These are phyloP conservation scores for Calvatia gigantea DNA, from an alignment of 768 basidiomycete species.

Conservation along the genomic window DNA sequence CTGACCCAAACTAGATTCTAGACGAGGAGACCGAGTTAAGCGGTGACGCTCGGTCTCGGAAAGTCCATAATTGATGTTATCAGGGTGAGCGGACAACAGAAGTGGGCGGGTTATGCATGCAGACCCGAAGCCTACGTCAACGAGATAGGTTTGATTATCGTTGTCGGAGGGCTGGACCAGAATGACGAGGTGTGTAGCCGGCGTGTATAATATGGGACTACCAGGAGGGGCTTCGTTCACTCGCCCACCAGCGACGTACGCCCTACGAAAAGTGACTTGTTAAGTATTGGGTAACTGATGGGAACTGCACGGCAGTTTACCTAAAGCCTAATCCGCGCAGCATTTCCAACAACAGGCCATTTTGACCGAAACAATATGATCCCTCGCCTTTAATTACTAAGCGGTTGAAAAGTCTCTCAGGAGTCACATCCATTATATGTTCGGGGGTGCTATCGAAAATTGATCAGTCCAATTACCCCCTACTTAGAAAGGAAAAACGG, in stretches of 20 bases:
- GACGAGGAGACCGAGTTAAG: not conserved
- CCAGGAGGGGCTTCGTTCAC: slow-evolving; percentile 19
- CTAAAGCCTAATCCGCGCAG: slow-evolving; percentile 27
- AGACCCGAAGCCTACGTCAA: slow-evolving; percentile 30
- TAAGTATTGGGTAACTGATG: too few species aligned
- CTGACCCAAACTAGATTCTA: not conserved
- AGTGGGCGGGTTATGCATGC: slow-evolving; percentile 23
- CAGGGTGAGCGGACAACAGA: slow-evolving; percentile 18
- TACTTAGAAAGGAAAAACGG: slow-evolving; percentile 11
- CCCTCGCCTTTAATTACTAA: slow-evolving; percentile 20
- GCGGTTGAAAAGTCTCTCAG: slow-evolving; percentile 19
- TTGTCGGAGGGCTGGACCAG: slow-evolving; percentile 27
- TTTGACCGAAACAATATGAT: slow-evolving; percentile 29
- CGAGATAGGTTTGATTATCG: slow-evolving; percentile 26
- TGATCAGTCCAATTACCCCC: not conserved
- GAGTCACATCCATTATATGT: slow-evolving; percentile 24
- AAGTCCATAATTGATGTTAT: slow-evolving; percentile 1
- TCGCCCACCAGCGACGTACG: slow-evolving; percentile 24
- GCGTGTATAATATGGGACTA: slow-evolving; percentile 12
- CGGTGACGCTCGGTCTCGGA: slow-evolving; percentile 8
- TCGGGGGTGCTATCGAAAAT: slow-evolving; percentile 17
- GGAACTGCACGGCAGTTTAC: slow-evolving; percentile 11
- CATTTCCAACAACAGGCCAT: slow-evolving; percentile 24
- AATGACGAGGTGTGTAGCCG: slow-evolving; percentile 23
- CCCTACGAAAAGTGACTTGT: slow-evolving; percentile 20